A percentile compares a stretch with the other conserved stretches of the same genome.
These are phyloP conservation scores for Tremella fuciformis DNA, from an alignment of 768 basidiomycete species.

Conservation along the genomic window DNA sequence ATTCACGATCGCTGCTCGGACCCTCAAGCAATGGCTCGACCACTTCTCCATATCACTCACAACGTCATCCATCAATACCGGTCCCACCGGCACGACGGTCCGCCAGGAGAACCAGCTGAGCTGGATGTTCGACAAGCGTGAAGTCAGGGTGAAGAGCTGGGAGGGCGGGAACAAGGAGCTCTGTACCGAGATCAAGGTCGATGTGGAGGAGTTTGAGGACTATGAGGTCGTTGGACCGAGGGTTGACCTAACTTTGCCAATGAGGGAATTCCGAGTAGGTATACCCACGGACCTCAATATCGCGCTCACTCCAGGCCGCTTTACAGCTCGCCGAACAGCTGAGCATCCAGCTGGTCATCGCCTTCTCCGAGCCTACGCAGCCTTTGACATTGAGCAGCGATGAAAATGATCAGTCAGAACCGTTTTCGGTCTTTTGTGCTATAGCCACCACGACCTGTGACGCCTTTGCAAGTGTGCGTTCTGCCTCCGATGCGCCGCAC, in stretches of 20 bases:
- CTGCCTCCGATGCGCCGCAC: neutral
- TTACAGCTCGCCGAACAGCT: constrained; percentile 45
- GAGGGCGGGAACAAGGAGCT: constrained; percentile 38
- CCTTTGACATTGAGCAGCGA: constrained; percentile 39
- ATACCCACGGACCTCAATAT: neutral
- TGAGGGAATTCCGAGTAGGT: constrained; percentile 51
- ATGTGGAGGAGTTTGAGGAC: constrained; percentile 43
- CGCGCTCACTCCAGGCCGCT: constrained; percentile 34
- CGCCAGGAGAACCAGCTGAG: constrained; percentile 42
- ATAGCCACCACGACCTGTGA: constrained; percentile 50
- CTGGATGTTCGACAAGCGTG: constrained; percentile 45
- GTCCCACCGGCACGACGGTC: constrained; percentile 7
- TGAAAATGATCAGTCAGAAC: constrained; percentile 9
- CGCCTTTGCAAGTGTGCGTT: constrained; percentile 21
- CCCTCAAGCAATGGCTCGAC: constrained; percentile 48
- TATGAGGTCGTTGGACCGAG: constrained; percentile 36
- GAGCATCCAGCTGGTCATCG: constrained; percentile 34
- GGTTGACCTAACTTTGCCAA: constrained; percentile 47
- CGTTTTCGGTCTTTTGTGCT: constrained; percentile 42
- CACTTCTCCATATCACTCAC: constrained; percentile 40
- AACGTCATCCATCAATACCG: neutral
- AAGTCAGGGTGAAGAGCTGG: constrained; percentile 47
- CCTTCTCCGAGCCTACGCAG: constrained; percentile 45
- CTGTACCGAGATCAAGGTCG: constrained; percentile 46
- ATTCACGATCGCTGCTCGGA: constrained; percentile 39